These are phyloP conservation scores for Musa balbisiana DNA, from an alignment of 202 grass and related monocot species.

Conservation along the genomic window DNA sequence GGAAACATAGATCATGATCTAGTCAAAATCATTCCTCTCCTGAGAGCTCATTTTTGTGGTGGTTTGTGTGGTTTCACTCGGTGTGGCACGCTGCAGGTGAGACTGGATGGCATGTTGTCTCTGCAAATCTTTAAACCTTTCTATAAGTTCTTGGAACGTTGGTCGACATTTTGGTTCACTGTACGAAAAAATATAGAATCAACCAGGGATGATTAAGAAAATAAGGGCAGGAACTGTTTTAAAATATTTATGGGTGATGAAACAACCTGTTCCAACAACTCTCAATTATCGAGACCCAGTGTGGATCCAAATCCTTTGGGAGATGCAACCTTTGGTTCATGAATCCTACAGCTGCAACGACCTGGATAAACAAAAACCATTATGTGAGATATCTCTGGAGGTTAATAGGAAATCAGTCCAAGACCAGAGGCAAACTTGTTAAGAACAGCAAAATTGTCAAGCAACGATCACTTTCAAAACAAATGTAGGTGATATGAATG, in stretches of 20 bases:
- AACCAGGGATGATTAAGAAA: neutral
- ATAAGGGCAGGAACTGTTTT: neutral
- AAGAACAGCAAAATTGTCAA: neutral
- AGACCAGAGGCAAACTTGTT: too few species aligned
- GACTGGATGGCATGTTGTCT: conserved; percentile 51
- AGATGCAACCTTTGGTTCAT: conserved; percentile 93
- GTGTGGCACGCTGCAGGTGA: conserved; percentile 49
- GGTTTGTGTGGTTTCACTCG: conserved; percentile 28
- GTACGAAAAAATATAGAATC: conserved; percentile 6
- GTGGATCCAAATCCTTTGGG: conserved; percentile 57
- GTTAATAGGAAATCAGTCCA: neutral
- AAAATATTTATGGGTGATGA: neutral
- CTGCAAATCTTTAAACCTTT: conserved; percentile 63
- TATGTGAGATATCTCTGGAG: neutral
- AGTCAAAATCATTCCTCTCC: conserved; percentile 21
- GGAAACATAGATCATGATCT: neutral
- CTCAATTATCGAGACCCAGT: conserved; percentile 73
- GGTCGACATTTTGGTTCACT: conserved; percentile 69
- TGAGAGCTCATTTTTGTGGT: conserved; percentile 37
- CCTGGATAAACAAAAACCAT: conserved; percentile 29
- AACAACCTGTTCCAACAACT: conserved; percentile 89
- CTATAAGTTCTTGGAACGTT: conserved; percentile 71
- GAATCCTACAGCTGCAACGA: conserved; percentile 88
- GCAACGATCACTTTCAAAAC: too few species aligned
- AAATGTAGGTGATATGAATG: too few species aligned